phyloP scores from a whole-genome alignment of 345 rosid species.

The Laguncularia racemosa region DNA sequence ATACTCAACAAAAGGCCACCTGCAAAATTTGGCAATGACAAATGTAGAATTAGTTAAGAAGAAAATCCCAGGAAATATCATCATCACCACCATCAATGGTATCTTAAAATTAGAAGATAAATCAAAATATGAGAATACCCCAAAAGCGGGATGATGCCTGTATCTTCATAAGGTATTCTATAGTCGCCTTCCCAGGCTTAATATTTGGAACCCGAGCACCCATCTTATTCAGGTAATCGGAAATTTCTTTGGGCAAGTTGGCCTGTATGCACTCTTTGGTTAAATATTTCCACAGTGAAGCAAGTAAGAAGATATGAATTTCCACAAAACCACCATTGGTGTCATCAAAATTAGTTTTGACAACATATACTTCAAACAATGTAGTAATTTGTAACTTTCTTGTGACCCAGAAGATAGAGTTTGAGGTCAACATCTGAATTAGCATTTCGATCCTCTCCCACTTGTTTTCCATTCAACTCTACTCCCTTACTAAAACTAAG shows the following conservation, averaged over 20 bases:
- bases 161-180: constrained; percentile 69
- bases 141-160: constrained; percentile 98
- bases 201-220: constrained; percentile 95
- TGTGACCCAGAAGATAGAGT: no score
- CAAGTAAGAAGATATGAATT: no score
- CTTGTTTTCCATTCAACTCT: no score
- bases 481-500: no score
- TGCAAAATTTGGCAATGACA: constrained; percentile 16
- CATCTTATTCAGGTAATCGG: constrained; percentile 93
- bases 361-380: no score
- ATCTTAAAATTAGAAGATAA: not conserved
- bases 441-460: no score
- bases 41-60: not conserved
- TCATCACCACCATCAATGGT: no score
- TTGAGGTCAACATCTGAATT: no score
- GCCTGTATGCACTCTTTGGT: constrained; percentile 37
- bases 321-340: no score
- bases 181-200: constrained; percentile 93
- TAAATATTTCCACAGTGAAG: no score
- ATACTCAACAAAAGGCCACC: constrained; percentile 79
- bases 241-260: constrained; percentile 93
- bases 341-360: no score
- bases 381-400: no score
- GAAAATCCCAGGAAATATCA: not conserved
- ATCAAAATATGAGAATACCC: constrained; percentile 39